phyloP scores from a whole-genome alignment of 2,329 filamentous ascomycete genomes.

The Apiospora kogelbergensis region DNA sequence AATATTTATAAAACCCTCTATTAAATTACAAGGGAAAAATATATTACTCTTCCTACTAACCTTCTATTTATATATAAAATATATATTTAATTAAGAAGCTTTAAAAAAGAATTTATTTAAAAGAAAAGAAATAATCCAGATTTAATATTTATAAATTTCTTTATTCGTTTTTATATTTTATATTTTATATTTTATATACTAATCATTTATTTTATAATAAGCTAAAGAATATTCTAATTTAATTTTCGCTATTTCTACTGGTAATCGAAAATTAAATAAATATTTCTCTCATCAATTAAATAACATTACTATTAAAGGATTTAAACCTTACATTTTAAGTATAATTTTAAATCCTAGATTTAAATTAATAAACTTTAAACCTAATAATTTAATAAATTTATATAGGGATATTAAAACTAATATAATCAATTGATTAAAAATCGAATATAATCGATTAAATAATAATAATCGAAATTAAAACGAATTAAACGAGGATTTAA shows the following conservation, averaged over 20 bases:
- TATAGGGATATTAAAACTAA: not conserved
- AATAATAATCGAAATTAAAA: not conserved
- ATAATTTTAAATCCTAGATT: not conserved
- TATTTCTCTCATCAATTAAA: not conserved
- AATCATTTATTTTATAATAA: not conserved
- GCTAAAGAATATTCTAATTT: not conserved
- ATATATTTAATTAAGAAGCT: not conserved
- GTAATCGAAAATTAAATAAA: not conserved
- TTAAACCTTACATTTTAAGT: not conserved
- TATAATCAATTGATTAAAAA: not conserved
- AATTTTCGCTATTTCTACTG: not conserved
- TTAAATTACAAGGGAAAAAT: not conserved
- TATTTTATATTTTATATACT: not conserved
- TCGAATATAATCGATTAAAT: not conserved
- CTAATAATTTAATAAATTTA: not conserved
- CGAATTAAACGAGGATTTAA: not conserved
- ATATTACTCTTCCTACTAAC: not conserved
- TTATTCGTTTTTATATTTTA: not conserved
- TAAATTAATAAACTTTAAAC: not conserved
- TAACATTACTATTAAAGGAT: not conserved
- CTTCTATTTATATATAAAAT: not conserved
- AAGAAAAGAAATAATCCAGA: not conserved
- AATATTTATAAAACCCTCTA: not conserved
- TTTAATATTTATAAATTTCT: too few species aligned
- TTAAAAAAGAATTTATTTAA: not conserved